Conservation (phyloP, 192 early-diverging fungal species). For the Hyaloraphidium curvatum region DNA sequence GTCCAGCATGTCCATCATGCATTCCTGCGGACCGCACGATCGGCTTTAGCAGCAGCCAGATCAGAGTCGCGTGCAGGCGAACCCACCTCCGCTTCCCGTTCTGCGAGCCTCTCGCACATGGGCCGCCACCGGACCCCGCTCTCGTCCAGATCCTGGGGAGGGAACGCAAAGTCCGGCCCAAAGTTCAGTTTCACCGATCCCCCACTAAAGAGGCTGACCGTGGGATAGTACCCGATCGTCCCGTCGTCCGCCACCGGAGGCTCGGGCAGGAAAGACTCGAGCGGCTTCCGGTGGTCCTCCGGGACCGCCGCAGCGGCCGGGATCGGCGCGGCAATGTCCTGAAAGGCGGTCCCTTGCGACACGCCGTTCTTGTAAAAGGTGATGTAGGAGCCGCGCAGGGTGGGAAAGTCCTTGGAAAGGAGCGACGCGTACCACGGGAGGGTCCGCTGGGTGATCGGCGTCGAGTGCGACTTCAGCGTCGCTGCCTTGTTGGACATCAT, state of each 20-base stretch:
- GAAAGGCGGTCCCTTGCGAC: conserved; percentile 31
- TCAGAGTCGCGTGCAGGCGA: neutral
- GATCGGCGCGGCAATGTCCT: conserved; percentile 23
- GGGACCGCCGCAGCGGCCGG: conserved; percentile 8
- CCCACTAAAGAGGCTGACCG: conserved; percentile 36
- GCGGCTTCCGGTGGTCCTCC: conserved; percentile 6
- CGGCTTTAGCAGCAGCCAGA: neutral
- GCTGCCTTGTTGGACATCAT: neutral
- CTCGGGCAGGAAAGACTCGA: conserved; percentile 10
- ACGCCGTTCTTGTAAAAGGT: conserved; percentile 42
- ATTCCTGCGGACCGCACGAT: neutral
- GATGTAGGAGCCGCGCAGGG: conserved; percentile 32
- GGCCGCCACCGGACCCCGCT: conserved; percentile 23
- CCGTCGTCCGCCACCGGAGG: conserved; percentile 34
- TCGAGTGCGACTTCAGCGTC: neutral
- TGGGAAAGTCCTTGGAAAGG: conserved; percentile 7
- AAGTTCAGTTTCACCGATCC: conserved; percentile 39
- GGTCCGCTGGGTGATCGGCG: too few relatives aligned
- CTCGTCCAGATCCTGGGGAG: conserved; percentile 23
- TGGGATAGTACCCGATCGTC: conserved; percentile 42
- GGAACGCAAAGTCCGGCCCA: conserved; percentile 38
- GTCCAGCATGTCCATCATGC: conserved; percentile 38
- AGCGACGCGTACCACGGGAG: neutral
- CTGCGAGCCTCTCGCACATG: conserved; percentile 30
- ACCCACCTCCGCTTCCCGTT: conserved; percentile 31